Evolutionary conservation across 2,329 filamentous ascomycete genomes (phyloP).

Genomic region (Penicillium sp.): DNA sequence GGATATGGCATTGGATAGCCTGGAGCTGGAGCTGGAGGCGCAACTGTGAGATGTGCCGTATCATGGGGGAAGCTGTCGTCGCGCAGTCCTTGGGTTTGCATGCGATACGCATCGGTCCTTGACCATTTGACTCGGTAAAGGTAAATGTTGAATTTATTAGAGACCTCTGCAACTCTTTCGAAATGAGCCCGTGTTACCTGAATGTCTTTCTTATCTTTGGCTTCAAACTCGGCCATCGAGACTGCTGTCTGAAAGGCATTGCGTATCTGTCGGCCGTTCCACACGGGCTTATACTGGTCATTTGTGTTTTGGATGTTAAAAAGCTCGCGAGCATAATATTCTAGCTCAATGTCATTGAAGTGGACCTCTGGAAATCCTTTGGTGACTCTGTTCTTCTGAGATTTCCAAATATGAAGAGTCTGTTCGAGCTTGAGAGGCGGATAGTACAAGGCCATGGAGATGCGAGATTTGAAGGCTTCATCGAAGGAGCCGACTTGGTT

Average conservation of each 20-base stretch:
- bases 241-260: conserved; percentile 33
- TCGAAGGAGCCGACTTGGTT: not conserved
- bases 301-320: not conserved
- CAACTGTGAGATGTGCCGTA: too few species aligned
- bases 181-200: not conserved
- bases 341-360: not conserved
- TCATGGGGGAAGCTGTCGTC: too few species aligned
- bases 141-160: not conserved
- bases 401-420: not conserved
- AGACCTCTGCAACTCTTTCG: not conserved
- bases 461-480: not conserved
- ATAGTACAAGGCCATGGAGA: not conserved
- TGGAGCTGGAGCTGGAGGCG: too few species aligned
- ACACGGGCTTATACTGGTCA: conserved; percentile 16
- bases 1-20: too few species aligned
- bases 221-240: conserved; percentile 26
- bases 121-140: too few species aligned
- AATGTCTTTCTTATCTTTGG: not conserved
- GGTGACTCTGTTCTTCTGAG: not conserved
- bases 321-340: not conserved
- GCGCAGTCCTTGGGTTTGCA: too few species aligned
- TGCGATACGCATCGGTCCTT: too few species aligned
- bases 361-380: not conserved
- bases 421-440: not conserved
- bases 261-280: conserved; percentile 33